Conservation (phyloP, 129 eudicot genomes). For the Chrysanthemum seticuspe region DNA sequence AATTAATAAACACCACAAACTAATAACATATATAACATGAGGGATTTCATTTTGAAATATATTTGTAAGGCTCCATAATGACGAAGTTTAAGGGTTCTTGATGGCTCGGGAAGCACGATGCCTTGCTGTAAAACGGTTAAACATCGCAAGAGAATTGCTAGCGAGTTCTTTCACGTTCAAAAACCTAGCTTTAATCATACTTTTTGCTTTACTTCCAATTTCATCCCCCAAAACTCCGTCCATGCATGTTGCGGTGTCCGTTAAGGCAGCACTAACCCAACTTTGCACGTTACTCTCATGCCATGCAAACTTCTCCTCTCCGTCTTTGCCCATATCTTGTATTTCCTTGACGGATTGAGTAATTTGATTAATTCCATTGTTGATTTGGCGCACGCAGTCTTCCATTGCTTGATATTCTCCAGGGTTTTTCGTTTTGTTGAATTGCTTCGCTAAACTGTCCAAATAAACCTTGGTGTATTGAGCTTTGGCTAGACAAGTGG, state of each 20-base stretch:
- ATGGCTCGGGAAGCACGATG: slow-evolving; percentile 50
- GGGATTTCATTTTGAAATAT: background rate
- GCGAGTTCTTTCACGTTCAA: slow-evolving; percentile 55
- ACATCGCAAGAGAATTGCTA: slow-evolving; percentile 63
- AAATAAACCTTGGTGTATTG: slow-evolving; percentile 47
- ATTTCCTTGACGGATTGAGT: slow-evolving; percentile 50
- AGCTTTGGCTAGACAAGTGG: slow-evolving; percentile 49
- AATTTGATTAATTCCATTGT: slow-evolving; percentile 52
- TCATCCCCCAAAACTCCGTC: slow-evolving; percentile 46
- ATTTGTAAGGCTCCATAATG: background rate
- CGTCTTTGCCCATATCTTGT: slow-evolving; percentile 32
- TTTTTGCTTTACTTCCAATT: slow-evolving; percentile 43
- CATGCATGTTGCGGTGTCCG: slow-evolving; percentile 50
- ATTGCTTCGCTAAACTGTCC: slow-evolving; percentile 37
- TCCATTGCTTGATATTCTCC: slow-evolving; percentile 42
- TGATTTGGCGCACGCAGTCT: slow-evolving; percentile 51
- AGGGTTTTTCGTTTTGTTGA: slow-evolving; percentile 29
- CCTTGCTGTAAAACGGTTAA: slow-evolving; percentile 59
- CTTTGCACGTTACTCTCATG: slow-evolving; percentile 59
- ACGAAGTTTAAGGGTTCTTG: slow-evolving; percentile 33
- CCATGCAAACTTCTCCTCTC: slow-evolving; percentile 53
- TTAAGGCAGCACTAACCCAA: slow-evolving; percentile 72
- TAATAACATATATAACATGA: slow-evolving; percentile 2
- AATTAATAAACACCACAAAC: slow-evolving; percentile 7
- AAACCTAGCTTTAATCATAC: slow-evolving; percentile 54